Evolutionary conservation across 805 yeast species (phyloP).

Genomic region (Sugiyamaella marilandica): DNA sequence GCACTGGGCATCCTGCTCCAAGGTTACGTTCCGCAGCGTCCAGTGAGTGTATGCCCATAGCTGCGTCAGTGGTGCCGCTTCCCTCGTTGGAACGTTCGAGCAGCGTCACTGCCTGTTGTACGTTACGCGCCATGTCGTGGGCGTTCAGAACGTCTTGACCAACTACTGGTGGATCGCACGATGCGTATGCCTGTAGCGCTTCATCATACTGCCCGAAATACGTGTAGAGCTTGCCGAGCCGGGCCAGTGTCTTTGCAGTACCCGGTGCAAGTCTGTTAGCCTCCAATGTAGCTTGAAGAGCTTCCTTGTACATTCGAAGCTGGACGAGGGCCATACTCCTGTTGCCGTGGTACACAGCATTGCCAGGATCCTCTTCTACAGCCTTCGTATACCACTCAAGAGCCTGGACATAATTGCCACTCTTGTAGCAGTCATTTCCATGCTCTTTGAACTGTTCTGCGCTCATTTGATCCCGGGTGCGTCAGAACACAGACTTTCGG

Average conservation of each 20-base stretch:
- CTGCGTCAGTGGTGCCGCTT: slow-evolving; percentile 19
- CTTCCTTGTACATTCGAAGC: slow-evolving; percentile 29
- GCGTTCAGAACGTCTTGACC: slow-evolving; percentile 25
- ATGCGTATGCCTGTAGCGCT: slow-evolving; percentile 29
- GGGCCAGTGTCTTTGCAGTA: slow-evolving; percentile 31
- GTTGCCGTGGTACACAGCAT: slow-evolving; percentile 36
- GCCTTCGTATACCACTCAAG: slow-evolving; percentile 33
- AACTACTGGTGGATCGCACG: slow-evolving; percentile 22
- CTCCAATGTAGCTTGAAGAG: slow-evolving; percentile 32
- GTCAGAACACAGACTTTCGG: neutral
- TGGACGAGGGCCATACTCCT: slow-evolving; percentile 38
- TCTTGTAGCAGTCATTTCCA: slow-evolving; percentile 37
- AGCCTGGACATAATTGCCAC: slow-evolving; percentile 32
- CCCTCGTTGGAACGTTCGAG: slow-evolving; percentile 10
- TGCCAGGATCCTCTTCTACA: slow-evolving; percentile 33
- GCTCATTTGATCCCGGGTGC: slow-evolving; percentile 4
- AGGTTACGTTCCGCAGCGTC: slow-evolving; percentile 35
- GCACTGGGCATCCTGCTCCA: slow-evolving; percentile 32
- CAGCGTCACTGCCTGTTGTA: slow-evolving; percentile 32
- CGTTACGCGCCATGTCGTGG: slow-evolving; percentile 35
- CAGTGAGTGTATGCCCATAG: slow-evolving; percentile 34
- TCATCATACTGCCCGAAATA: slow-evolving; percentile 33
- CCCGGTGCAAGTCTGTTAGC: slow-evolving; percentile 31
- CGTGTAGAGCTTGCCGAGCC: slow-evolving; percentile 35
- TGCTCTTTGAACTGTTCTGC: slow-evolving; percentile 32